Evolutionary conservation across 2,329 filamentous ascomycete genomes (phyloP).

Genomic region (Aureobasidium leucospermi): DNA sequence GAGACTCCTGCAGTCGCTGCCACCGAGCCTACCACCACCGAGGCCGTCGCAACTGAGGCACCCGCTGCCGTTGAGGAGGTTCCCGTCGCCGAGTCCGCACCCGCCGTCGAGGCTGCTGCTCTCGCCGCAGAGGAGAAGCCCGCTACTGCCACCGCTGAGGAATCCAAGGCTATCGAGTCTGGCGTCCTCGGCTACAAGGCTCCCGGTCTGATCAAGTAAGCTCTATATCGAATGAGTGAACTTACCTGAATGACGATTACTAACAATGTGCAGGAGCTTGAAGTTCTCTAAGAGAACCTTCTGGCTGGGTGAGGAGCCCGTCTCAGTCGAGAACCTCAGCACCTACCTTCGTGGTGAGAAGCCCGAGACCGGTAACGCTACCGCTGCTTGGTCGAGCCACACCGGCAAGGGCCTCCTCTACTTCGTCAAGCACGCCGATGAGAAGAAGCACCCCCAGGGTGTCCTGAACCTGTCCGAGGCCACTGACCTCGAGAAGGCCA

Average conservation of each 20-base stretch:
- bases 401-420: conserved; percentile 94
- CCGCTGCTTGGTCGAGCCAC: conserved; percentile 81
- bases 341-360: conserved; percentile 85
- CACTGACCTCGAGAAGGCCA: conserved; percentile 67
- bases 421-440: conserved; percentile 73
- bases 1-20: conserved; percentile 13
- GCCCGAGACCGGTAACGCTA: conserved; percentile 67
- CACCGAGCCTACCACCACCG: conserved; percentile 2
- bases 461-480: conserved; percentile 72
- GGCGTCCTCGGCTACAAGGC: conserved; percentile 86
- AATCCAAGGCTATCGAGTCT: conserved; percentile 54
- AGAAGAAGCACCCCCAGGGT: conserved; percentile 73
- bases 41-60: conserved; percentile 16
- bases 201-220: conserved; percentile 84
- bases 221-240: conserved; percentile 16
- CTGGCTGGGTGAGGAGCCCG: conserved; percentile 54
- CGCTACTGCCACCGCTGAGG: conserved; percentile 34
- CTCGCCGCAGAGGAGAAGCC: conserved; percentile 25
- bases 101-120: conserved; percentile 28
- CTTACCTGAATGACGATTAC: conserved; percentile 3
- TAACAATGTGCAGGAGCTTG: conserved; percentile 58
- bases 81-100: conserved; percentile 34
- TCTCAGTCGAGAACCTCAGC: conserved; percentile 66
- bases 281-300: conserved; percentile 91
- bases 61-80: conserved; percentile 28